Evolutionary conservation across 1,284 basidiomycete genomes (phyloP).

Genomic region (Moesziomyces parantarcticus): DNA sequence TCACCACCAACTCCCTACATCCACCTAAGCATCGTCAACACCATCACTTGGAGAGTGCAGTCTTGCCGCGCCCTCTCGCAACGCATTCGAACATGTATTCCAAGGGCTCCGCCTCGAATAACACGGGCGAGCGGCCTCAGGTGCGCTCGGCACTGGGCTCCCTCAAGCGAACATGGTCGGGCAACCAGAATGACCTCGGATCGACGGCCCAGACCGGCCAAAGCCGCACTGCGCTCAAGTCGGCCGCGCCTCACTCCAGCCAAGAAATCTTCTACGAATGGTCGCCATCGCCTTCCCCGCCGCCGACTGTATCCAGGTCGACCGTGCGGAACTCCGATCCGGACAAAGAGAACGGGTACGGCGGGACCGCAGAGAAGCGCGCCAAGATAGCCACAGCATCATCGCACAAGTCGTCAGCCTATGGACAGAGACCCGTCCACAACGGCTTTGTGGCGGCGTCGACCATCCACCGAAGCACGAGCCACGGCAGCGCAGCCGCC

Average conservation of each 20-base stretch:
- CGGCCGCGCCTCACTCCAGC: slow-evolving; percentile 10
- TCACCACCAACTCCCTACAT: slow-evolving; percentile 1
- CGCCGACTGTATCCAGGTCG: slow-evolving; percentile 1
- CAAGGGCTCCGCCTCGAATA: slow-evolving; percentile 9
- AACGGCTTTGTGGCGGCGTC: slow-evolving; percentile 22
- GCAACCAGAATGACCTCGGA: slow-evolving; percentile 50
- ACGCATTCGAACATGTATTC: slow-evolving; percentile 15
- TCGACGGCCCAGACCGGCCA: slow-evolving; percentile 11
- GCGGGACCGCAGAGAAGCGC: slow-evolving; percentile 20
- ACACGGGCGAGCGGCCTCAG: slow-evolving; percentile 18
- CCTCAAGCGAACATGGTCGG: slow-evolving; percentile 52
- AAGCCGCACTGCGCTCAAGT: slow-evolving; percentile 1
- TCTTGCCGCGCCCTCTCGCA: neutral
- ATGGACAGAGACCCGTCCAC: neutral
- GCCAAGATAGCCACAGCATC: slow-evolving; percentile 3
- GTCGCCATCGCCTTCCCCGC: slow-evolving; percentile 46
- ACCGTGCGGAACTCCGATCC: slow-evolving; percentile 11
- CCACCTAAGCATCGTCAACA: neutral
- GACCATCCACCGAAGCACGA: slow-evolving; percentile 6
- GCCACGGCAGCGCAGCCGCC: slow-evolving; percentile 5
- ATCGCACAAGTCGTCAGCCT: neutral
- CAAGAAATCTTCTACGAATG: slow-evolving; percentile 44
- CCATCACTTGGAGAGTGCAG: neutral
- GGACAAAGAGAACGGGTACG: slow-evolving; percentile 33
- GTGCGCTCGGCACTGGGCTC: slow-evolving; percentile 41